Percentiles rank a stretch among this genome's conserved stretches.
Evolutionary conservation across 345 rosid genomes (phyloP).

Genomic region (Citrus maxima): DNA sequence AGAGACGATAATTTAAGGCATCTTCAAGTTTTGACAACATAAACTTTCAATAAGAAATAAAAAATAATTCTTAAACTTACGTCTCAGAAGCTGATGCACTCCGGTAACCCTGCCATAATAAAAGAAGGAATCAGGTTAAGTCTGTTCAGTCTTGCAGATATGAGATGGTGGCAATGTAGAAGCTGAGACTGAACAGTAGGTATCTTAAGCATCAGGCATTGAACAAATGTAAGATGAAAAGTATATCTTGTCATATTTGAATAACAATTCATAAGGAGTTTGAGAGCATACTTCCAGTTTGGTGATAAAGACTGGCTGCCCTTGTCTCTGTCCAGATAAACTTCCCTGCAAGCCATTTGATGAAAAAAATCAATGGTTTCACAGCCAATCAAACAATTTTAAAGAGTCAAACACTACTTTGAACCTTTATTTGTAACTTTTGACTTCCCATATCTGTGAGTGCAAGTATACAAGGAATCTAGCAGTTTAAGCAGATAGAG

Average conservation of each 20-base stretch:
- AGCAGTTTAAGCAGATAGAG: neutral
- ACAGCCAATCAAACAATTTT: neutral
- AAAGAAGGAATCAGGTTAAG: conserved; percentile 18
- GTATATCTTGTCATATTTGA: neutral
- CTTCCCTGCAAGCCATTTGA: conserved; percentile 60
- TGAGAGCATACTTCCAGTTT: conserved; percentile 69
- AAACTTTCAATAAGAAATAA: neutral
- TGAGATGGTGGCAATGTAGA: conserved; percentile 4
- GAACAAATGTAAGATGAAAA: neutral
- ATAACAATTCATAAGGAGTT: neutral
- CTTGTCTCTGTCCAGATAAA: conserved; percentile 92
- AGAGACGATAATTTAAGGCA: neutral
- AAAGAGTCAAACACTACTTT: neutral
- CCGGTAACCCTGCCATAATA: conserved; percentile 78
- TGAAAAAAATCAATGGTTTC: conserved; percentile 3
- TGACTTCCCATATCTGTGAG: neutral
- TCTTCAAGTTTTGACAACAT: conserved; percentile 2
- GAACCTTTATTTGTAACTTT: neutral
- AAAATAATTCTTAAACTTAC: conserved; percentile 44
- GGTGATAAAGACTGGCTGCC: conserved; percentile 97
- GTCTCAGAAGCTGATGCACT: conserved; percentile 83
- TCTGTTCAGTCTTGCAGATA: neutral
- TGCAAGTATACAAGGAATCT: neutral
- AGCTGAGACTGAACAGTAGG: conserved; percentile 14
- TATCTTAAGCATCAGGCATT: neutral